These are phyloP conservation scores for Mrakia blollopis DNA, from an alignment of 768 basidiomycete species.

Conservation along the genomic window DNA sequence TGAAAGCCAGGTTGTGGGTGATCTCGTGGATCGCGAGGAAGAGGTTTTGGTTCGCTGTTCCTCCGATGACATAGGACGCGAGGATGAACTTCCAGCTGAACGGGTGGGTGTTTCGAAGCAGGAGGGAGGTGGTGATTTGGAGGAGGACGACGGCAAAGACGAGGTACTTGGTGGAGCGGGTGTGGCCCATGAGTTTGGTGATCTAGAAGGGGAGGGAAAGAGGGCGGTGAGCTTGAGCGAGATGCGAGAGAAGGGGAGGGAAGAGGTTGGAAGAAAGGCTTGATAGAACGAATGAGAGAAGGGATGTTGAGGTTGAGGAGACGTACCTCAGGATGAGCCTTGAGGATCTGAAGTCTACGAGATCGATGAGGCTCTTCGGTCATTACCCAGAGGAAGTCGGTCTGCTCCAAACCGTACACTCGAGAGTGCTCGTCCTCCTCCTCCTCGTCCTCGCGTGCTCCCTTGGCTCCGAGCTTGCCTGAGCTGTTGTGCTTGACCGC, in stretches of 20 bases:
- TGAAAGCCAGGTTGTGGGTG: slow-evolving; percentile 94
- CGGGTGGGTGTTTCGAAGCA: slow-evolving; percentile 64
- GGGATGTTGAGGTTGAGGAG: not conserved
- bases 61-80: slow-evolving; percentile 78
- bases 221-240: not conserved
- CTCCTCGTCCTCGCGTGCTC: not conserved
- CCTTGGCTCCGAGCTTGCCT: not conserved
- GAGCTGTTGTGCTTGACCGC: not conserved
- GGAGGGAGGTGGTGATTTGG: slow-evolving; percentile 62
- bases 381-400: slow-evolving; percentile 92
- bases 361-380: slow-evolving; percentile 96
- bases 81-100: slow-evolving; percentile 67
- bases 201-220: slow-evolving; percentile 54
- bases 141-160: slow-evolving; percentile 74
- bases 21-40: slow-evolving; percentile 99
- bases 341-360: slow-evolving; percentile 80
- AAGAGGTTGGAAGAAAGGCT: not conserved
- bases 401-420: slow-evolving; percentile 25
- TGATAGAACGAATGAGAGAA: not conserved
- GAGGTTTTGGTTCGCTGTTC: slow-evolving; percentile 93
- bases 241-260: slow-evolving; percentile 1
- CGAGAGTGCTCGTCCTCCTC: slow-evolving; percentile 5
- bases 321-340: slow-evolving; percentile 83
- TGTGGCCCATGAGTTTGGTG: slow-evolving; percentile 92
- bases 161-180: slow-evolving; percentile 83